These are phyloP conservation scores for Trichoderma sp. DNA, from an alignment of 2,329 filamentous ascomycete species.

Conservation along the genomic window DNA sequence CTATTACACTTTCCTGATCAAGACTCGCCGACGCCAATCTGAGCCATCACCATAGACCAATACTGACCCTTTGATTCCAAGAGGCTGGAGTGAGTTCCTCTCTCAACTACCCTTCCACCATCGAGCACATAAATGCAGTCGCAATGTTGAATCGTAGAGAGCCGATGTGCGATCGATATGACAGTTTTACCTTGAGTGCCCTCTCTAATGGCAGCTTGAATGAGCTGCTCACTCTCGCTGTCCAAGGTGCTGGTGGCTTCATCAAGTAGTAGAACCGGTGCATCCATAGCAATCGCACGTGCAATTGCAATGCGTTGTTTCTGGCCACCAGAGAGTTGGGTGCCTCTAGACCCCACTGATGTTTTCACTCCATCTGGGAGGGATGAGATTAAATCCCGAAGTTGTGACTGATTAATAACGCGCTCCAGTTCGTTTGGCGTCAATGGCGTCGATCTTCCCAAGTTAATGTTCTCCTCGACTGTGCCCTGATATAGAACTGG, in stretches of 20 bases:
- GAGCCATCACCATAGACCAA: not conserved
- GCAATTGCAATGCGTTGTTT: constrained; percentile 24
- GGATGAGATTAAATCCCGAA: constrained; percentile 66
- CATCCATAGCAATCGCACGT: not conserved
- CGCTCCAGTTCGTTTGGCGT: constrained; percentile 27
- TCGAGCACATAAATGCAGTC: not conserved
- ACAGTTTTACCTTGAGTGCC: not conserved
- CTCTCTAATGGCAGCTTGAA: not conserved
- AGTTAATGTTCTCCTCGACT: constrained; percentile 49
- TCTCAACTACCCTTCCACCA: not conserved
- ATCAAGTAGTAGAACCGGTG: constrained; percentile 1
- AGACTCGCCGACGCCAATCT: not conserved
- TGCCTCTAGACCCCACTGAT: constrained; percentile 65
- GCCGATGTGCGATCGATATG: not conserved
- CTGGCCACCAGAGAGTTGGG: constrained; percentile 22
- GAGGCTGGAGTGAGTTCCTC: not conserved
- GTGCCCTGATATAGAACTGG: constrained; percentile 50
- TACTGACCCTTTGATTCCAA: not conserved
- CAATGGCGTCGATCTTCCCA: constrained; percentile 40
- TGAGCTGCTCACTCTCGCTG: not conserved
- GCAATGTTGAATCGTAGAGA: not conserved
- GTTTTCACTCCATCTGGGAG: constrained; percentile 92
- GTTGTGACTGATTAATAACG: constrained; percentile 44
- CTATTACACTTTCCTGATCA: not conserved
- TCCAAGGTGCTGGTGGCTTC: constrained; percentile 13